Evolutionary conservation across 371 early-diverging fungal species (phyloP).

Genomic region (Apophysomyces variabilis): DNA sequence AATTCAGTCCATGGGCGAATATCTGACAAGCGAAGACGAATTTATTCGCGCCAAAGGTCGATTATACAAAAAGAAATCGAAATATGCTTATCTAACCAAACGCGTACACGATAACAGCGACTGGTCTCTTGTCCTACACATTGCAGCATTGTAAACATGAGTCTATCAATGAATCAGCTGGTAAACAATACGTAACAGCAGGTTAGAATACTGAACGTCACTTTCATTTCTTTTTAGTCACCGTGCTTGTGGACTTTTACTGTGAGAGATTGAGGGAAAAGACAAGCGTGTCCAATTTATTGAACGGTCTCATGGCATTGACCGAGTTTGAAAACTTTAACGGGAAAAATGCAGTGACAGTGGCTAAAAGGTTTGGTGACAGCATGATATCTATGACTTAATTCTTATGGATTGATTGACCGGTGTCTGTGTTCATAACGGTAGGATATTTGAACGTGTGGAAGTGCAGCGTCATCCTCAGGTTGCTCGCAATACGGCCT

Average conservation of each 20-base stretch:
- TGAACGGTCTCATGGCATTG: conserved; percentile 71
- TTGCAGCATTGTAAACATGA: conserved; percentile 44
- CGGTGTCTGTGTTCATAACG: not conserved
- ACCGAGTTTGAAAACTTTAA: conserved; percentile 62
- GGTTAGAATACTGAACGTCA: not conserved
- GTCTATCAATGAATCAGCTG: conserved; percentile 48
- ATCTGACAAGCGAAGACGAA: conserved; percentile 83
- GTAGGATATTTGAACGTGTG: conserved; percentile 58
- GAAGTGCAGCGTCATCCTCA: conserved; percentile 70
- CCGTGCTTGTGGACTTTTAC: conserved; percentile 77
- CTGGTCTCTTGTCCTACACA: conserved; percentile 57
- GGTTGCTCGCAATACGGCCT: conserved; percentile 51
- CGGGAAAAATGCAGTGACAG: conserved; percentile 59
- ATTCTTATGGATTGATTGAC: too few relatives aligned
- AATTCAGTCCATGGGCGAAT: conserved; percentile 81
- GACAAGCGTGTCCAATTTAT: conserved; percentile 69
- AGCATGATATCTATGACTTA: not conserved
- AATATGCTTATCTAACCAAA: conserved; percentile 2
- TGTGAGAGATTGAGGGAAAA: conserved; percentile 77
- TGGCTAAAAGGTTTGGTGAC: conserved; percentile 52
- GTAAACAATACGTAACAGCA: conserved; percentile 25
- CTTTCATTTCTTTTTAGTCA: conserved; percentile 41
- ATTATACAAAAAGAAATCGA: not conserved
- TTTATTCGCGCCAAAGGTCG: conserved; percentile 84
- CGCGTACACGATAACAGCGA: conserved; percentile 28